phyloP scores from a whole-genome alignment of 139 green algal species.

The Pleodorina starrii region DNA sequence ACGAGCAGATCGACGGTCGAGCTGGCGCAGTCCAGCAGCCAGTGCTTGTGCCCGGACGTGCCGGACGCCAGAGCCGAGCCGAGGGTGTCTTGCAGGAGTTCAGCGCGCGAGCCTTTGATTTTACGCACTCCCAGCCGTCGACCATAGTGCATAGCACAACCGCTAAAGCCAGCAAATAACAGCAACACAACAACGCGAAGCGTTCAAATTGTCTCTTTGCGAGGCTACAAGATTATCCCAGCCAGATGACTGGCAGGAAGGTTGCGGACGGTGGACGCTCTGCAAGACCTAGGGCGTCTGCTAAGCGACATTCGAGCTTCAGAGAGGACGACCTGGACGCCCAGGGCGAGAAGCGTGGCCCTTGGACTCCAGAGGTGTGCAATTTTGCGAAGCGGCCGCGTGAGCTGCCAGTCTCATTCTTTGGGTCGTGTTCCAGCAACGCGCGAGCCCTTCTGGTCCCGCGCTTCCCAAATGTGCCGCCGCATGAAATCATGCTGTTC shows the following conservation, averaged over 20 bases:
- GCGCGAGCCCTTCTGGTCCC: not conserved
- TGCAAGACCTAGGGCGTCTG: not conserved
- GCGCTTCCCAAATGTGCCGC: not conserved
- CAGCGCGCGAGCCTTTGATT: no score
- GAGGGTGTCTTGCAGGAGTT: no score
- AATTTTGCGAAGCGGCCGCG: not conserved
- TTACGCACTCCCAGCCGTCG: not conserved
- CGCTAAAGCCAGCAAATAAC: not conserved
- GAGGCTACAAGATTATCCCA: not conserved
- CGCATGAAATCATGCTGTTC: not conserved
- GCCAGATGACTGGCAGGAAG: constrained; percentile 32
- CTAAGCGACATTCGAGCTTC: constrained; percentile 17
- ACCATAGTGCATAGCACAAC: not conserved
- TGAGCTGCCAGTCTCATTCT: not conserved
- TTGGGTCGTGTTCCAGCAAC: not conserved
- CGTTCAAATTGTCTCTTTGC: not conserved
- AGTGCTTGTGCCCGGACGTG: no score
- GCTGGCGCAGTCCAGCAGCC: no score
- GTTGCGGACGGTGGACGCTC: not conserved
- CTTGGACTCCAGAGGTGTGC: constrained; percentile 43
- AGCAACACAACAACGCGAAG: not conserved
- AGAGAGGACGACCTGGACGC: constrained; percentile 26
- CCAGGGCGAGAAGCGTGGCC: constrained; percentile 41
- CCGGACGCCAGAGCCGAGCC: no score
- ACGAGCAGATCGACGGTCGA: no score